Evolutionary conservation across 768 basidiomycete species (phyloP).

Genomic region (Mycena rebaudengoi): DNA sequence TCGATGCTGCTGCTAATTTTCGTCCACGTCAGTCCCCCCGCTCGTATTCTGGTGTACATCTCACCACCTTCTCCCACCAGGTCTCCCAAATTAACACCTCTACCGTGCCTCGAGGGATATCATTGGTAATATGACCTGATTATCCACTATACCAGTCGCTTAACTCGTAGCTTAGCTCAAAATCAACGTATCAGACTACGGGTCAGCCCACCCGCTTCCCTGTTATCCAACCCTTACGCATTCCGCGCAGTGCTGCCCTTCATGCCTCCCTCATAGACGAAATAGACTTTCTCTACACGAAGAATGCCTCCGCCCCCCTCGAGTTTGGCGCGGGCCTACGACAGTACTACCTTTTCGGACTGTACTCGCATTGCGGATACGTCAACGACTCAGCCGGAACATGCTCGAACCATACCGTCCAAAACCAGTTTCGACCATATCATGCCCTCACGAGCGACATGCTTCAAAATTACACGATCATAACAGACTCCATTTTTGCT

Average conservation of each 20-base stretch:
- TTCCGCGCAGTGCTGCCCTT: slow-evolving; percentile 57
- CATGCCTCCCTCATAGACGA: slow-evolving; percentile 60
- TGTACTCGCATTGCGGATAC: slow-evolving; percentile 84
- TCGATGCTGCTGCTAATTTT: slow-evolving; percentile 78
- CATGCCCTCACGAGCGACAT: slow-evolving; percentile 73
- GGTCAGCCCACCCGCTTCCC: slow-evolving; percentile 51
- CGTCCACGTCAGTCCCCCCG: slow-evolving; percentile 68
- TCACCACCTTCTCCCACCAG: slow-evolving; percentile 54
- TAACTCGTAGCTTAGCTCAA: slow-evolving; percentile 55
- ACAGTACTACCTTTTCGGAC: slow-evolving; percentile 78
- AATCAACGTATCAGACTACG: slow-evolving; percentile 76
- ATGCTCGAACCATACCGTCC: slow-evolving; percentile 70
- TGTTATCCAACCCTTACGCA: slow-evolving; percentile 1
- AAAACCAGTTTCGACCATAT: slow-evolving; percentile 71
- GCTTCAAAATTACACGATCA: slow-evolving; percentile 64
- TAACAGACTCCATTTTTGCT: slow-evolving; percentile 62
- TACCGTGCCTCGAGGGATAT: slow-evolving; percentile 71
- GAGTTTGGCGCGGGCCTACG: slow-evolving; percentile 66
- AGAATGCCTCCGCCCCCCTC: slow-evolving; percentile 70
- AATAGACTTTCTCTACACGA: slow-evolving; percentile 71
- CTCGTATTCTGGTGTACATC: slow-evolving; percentile 5
- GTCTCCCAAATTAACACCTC: slow-evolving; percentile 87
- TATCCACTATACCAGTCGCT: slow-evolving; percentile 9
- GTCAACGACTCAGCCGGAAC: slow-evolving; percentile 64
- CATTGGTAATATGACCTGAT: slow-evolving; percentile 62